A percentile compares a stretch with the other conserved stretches of the same genome.
Conservation (phyloP, 169 alveolate species). For the Sarcocystis neurona region DNA sequence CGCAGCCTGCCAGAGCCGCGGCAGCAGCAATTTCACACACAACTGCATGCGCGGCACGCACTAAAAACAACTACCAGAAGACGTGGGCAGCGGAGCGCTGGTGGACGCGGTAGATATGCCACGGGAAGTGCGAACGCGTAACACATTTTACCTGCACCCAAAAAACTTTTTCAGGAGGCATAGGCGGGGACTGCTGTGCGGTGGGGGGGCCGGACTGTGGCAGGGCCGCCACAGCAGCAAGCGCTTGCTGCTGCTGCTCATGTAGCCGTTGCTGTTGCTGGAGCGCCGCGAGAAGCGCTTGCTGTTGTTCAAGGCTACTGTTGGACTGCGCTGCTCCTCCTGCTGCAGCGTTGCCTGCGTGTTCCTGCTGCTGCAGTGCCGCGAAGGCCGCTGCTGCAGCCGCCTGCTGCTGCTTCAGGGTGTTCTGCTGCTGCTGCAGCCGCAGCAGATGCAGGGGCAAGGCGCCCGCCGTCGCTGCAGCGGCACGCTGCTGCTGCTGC, state of each 20-base stretch:
- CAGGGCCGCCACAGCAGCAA: too few species aligned
- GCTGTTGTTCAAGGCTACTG: not conserved
- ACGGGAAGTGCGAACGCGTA: not conserved
- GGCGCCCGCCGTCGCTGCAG: not conserved
- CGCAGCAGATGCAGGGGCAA: constrained; percentile 8
- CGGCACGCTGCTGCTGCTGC: constrained; percentile 6
- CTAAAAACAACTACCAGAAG: too few species aligned
- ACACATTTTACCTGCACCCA: not conserved
- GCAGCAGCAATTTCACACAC: too few species aligned
- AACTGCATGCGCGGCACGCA: too few species aligned
- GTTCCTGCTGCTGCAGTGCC: not conserved
- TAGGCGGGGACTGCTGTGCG: not conserved
- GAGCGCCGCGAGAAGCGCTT: not conserved
- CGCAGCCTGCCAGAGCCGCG: too few species aligned
- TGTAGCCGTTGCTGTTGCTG: not conserved
- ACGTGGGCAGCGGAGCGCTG: too few species aligned
- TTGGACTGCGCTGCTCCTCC: not conserved
- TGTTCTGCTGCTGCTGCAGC: not conserved
- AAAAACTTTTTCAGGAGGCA: not conserved
- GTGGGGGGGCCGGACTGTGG: too few species aligned
- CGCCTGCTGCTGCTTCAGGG: not conserved
- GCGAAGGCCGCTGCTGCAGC: not conserved
- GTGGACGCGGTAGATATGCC: not conserved
- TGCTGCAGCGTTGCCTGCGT: not conserved
- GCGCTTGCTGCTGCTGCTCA: not conserved